phyloP scores from a whole-genome alignment of 2,329 filamentous ascomycete genomes.

The Polytolypa hystricis region DNA sequence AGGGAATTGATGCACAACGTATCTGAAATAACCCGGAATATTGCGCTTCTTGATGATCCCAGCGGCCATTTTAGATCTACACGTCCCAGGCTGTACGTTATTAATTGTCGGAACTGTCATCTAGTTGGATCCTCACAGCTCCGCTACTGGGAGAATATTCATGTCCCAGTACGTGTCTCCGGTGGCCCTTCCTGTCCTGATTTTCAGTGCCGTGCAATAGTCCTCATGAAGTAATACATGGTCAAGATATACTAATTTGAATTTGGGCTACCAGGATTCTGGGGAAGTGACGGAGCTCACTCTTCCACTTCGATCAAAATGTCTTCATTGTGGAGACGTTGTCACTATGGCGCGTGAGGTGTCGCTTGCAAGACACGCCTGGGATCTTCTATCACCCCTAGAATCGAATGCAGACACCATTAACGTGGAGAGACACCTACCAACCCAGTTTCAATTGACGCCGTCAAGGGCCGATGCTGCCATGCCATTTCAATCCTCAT shows the following conservation, averaged over 20 bases:
- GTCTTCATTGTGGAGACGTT: constrained; percentile 22
- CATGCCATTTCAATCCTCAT: constrained; percentile 5
- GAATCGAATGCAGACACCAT: constrained; percentile 29
- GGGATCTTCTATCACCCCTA: constrained; percentile 28
- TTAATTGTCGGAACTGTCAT: constrained; percentile 30
- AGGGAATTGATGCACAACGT: constrained; percentile 27
- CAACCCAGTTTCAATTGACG: constrained; percentile 24
- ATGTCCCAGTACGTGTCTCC: constrained; percentile 8
- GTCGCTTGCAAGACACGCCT: constrained; percentile 24
- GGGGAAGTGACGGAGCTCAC: constrained; percentile 7
- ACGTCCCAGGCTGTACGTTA: constrained; percentile 24
- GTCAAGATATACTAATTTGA: no score
- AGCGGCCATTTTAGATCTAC: constrained; percentile 18
- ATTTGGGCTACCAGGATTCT: constrained; percentile 5
- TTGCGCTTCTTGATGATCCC: constrained; percentile 27
- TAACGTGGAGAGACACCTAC: constrained; percentile 28
- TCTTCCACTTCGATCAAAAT: constrained; percentile 20
- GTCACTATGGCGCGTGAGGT: constrained; percentile 30
- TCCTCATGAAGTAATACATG: no score
- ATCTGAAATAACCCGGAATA: constrained; percentile 25
- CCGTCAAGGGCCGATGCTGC: constrained; percentile 19
- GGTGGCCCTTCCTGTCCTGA: no score
- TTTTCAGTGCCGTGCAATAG: no score
- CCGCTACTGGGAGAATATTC: constrained; percentile 17
- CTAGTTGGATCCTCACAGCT: constrained; percentile 28